phyloP scores from a whole-genome alignment of 1,284 basidiomycete species.

The Rhodofomes roseus region DNA sequence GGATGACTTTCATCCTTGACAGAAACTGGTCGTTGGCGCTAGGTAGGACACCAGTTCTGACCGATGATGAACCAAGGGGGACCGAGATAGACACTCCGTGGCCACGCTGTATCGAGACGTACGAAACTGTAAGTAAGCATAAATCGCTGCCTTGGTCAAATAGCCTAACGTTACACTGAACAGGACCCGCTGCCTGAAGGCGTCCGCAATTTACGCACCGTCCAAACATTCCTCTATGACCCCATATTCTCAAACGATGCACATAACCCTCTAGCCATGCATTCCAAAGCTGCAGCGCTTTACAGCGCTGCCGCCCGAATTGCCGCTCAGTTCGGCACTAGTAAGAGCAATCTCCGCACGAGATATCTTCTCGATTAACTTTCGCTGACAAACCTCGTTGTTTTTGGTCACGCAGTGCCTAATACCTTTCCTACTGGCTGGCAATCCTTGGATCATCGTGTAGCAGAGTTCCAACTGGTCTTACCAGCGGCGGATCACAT shows the following conservation, averaged over 20 bases:
- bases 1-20: conserved; percentile 22
- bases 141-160: background rate
- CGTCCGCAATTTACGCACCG: conserved; percentile 13
- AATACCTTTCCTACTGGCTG: background rate
- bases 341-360: background rate
- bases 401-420: background rate
- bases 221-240: conserved; percentile 18
- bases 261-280: conserved; percentile 21
- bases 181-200: background rate
- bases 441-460: conserved; percentile 22
- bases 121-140: conserved; percentile 10
- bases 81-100: conserved; percentile 24
- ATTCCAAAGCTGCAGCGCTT: conserved; percentile 33
- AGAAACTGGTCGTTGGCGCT: conserved; percentile 24
- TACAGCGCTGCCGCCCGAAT: conserved; percentile 30
- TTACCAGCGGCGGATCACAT: conserved; percentile 19
- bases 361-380: background rate
- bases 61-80: conserved; percentile 11
- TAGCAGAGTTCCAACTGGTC: conserved; percentile 24
- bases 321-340: conserved; percentile 8
- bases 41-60: background rate
- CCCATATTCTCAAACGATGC: background rate
- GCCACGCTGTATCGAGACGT: conserved; percentile 20
- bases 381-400: background rate
- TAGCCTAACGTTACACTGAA: background rate